Base-by-base conservation (phyloP, 129 eudicot genomes). In the Dittrichia graveolens region DNA sequence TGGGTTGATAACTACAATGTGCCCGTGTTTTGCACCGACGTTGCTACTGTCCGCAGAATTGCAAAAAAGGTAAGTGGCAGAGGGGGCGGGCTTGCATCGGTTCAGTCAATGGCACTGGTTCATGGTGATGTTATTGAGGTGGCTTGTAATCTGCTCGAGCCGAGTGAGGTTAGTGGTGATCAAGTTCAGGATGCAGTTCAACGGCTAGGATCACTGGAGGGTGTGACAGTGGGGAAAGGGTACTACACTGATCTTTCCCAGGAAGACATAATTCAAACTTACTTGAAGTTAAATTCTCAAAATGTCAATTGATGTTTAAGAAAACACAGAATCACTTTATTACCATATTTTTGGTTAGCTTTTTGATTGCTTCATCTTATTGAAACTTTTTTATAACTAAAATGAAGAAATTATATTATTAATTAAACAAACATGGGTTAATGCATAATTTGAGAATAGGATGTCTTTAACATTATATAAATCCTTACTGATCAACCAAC, bases 1-100 rank as follows among this genome's bases (percentile, higher is more conserved):
- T 95, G 99, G 99, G 97, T 95, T 0, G 96, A 84, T 73, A 90
- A 95, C 84, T 95, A 90, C 81, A 95, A 95, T n/a, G 83, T 95
- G 24, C 99, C 99, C 7, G 79, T 95, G 48, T 73, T 74, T 61
- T 48, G 96, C 11, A 68, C 61, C 15, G 85, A 88, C 84, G 86
- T 90, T 58, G 59, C 85, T 15, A 70, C 83, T 10, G 99, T 82
- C 82, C 88, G 91, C 12, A 88, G 68, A 62, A 82, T 95, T 16
- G 96, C 99, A 6, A 90, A 83, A 71, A 80, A 84, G 76, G 86
- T 88, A 3, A 95, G 99, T 47, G 88, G 87, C 39, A 81, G 97
- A 76, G 96, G 96, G 14, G 96, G 97, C 39, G 98, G 98, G 15
- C 96, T 88, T 10, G 74, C 76, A 7, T 86, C 91, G 0, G 97